phyloP scores from a whole-genome alignment of 805 yeast species.

The Suhomyces vadensis region DNA sequence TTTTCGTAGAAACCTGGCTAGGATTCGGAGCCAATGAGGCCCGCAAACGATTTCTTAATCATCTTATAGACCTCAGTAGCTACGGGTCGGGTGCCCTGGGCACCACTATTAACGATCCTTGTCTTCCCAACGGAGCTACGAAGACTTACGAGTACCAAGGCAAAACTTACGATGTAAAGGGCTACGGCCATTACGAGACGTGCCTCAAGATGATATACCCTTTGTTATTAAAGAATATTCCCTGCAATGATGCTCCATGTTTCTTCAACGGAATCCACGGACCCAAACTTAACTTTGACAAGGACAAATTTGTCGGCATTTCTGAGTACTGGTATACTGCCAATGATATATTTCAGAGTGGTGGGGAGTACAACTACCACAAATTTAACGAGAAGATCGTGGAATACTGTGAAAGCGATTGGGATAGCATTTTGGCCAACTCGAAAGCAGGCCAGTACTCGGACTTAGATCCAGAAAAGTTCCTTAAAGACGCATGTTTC shows the following conservation, averaged over 20 bases:
- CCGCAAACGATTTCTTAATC: constrained; percentile 64
- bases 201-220: constrained; percentile 78
- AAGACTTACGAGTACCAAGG: constrained; percentile 50
- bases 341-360: constrained; percentile 83
- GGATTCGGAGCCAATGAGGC: constrained; percentile 98
- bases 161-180: constrained; percentile 52
- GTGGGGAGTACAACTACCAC: constrained; percentile 83
- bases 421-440: constrained; percentile 55
- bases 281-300: constrained; percentile 77
- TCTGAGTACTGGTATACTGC: constrained; percentile 98
- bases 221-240: constrained; percentile 69
- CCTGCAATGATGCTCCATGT: constrained; percentile 88
- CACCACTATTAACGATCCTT: constrained; percentile 62
- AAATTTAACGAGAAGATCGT: constrained; percentile 65
- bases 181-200: constrained; percentile 75
- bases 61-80: constrained; percentile 42
- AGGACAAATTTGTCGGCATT: constrained; percentile 86
- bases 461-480: constrained; percentile 48
- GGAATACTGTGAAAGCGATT: constrained; percentile 73
- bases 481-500: constrained; percentile 78
- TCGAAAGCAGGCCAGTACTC: constrained; percentile 61
- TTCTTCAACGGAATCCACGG: constrained; percentile 94
- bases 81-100: constrained; percentile 13
- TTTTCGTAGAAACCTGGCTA: constrained; percentile 94
- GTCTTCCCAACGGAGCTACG: constrained; percentile 67